These are phyloP conservation scores for Chlorociboria aeruginascens DNA, from an alignment of 495 filamentous ascomycete genomes.

Conservation along the genomic window DNA sequence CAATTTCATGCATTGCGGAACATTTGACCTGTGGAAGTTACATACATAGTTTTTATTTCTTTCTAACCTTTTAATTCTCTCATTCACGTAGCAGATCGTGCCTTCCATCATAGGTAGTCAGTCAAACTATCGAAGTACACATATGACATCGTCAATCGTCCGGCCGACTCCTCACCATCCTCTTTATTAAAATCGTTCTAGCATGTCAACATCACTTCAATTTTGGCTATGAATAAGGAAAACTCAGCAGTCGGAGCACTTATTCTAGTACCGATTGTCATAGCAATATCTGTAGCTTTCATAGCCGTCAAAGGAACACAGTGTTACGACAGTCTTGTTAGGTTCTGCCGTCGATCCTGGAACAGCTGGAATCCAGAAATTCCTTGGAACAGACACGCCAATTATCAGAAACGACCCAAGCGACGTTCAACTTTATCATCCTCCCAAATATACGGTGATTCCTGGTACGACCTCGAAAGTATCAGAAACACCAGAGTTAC, in stretches of 20 bases:
- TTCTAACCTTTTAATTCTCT: conserved; percentile 1
- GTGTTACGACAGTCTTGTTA: neutral
- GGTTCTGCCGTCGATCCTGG: conserved; percentile 4
- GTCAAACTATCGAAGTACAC: conserved; percentile 1
- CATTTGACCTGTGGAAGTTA: neutral
- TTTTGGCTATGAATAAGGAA: conserved; percentile 24
- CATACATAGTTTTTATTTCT: conserved; percentile 3
- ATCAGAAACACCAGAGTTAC: conserved; percentile 3
- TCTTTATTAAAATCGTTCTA: conserved; percentile 8
- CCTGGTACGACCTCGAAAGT: conserved; percentile 18
- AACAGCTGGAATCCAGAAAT: conserved; percentile 1
- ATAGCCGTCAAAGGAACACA: conserved; percentile 29
- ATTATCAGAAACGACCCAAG: conserved; percentile 11
- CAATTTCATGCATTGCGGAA: no score
- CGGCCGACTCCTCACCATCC: neutral
- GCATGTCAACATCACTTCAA: conserved; percentile 19
- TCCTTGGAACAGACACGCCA: neutral
- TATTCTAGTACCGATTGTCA: conserved; percentile 41
- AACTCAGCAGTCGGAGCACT: conserved; percentile 32
- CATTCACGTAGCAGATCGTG: neutral
- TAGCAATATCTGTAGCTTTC: conserved; percentile 32
- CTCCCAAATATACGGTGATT: conserved; percentile 9
- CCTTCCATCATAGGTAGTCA: conserved; percentile 11
- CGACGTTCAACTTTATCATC: conserved; percentile 20
- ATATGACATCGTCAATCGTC: neutral